phyloP scores from a whole-genome alignment of 1,284 basidiomycete species.

The Neonothopanus nambi region DNA sequence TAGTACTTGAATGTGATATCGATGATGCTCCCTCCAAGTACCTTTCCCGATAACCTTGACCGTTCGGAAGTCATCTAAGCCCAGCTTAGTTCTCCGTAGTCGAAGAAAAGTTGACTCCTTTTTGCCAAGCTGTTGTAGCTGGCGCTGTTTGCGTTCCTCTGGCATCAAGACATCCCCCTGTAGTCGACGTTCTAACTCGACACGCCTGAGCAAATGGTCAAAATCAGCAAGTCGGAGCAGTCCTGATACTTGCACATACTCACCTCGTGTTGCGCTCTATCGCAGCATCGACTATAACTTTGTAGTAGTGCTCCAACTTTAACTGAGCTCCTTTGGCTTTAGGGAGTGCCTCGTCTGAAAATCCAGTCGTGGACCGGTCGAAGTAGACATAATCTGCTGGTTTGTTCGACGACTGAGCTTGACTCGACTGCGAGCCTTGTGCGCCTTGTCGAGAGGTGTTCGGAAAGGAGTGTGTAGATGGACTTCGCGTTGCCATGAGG shows the following conservation, averaged over 20 bases:
- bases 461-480: constrained; percentile 10
- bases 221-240: background rate
- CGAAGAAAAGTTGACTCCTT: constrained; percentile 83
- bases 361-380: constrained; percentile 67
- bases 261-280: constrained; percentile 87
- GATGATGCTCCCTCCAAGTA: no score
- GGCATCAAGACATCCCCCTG: constrained; percentile 61
- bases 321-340: constrained; percentile 87
- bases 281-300: constrained; percentile 88
- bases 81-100: constrained; percentile 78
- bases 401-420: constrained; percentile 20
- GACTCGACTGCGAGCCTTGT: background rate
- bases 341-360: constrained; percentile 75
- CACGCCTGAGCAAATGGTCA: constrained; percentile 57
- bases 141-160: constrained; percentile 80
- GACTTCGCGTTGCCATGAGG: no score
- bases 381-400: constrained; percentile 80
- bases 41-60: constrained; percentile 93
- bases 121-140: constrained; percentile 78
- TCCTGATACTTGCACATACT: constrained; percentile 18
- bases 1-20: background rate
- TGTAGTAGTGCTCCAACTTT: constrained; percentile 91
- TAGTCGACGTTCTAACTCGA: constrained; percentile 81
- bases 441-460: background rate
- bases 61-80: constrained; percentile 85